Base-by-base conservation (phyloP, 78 protist species). In the Emiliania huxleyi region DNA sequence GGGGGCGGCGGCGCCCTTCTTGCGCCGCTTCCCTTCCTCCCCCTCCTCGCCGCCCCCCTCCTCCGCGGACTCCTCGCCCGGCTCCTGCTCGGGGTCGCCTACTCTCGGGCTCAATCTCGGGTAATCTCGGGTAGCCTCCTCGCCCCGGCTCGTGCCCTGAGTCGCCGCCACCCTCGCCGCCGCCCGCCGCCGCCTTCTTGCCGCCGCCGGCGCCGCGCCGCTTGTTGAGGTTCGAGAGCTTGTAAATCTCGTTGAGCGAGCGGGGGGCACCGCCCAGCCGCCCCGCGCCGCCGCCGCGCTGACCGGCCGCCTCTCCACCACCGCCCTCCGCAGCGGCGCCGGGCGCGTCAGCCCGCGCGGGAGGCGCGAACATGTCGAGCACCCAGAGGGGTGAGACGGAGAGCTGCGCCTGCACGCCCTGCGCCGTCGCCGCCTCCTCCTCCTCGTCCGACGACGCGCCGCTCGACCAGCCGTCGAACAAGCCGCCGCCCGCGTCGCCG, bases 241-340 rank as follows among this genome's bases (percentile, higher is more conserved):
- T 77, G 48, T 77, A 77, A 21, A 77, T 77, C 23, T 77, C 85
- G 85, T 77, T 77, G 85, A 77, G 85, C 11, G 85, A 77, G 11
- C 85, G 43, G 0, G 85, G 23, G 12, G n/a, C 75, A 48, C 55
- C 55, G 23, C 37, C 23, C 3, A 8, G n/a, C 11, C 85, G 15
- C 29, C 85, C 44, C 4, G 25, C n/a, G 0, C 46, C 48, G 35
- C 46, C 44, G 48, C 48, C 37, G 46, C 49, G 46, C n/a, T n/a
- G n/a, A n/a, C n/a, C n/a, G 26, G 5, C 48, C 29, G 2, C 46
- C 15, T 15, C 37, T 2, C 75, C 85, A 0, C 33, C 29, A 40
- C 48, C n/a, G 25, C 37, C 85, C 2, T 40, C 48, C 35, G 29
- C 26, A 21, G n/a, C 85, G 85, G 15, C 46, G 2, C 35, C 43